Evolutionary conservation across 2,329 filamentous ascomycete genomes (phyloP).

Genomic region (Immersiporthe knoxdaviesiana): DNA sequence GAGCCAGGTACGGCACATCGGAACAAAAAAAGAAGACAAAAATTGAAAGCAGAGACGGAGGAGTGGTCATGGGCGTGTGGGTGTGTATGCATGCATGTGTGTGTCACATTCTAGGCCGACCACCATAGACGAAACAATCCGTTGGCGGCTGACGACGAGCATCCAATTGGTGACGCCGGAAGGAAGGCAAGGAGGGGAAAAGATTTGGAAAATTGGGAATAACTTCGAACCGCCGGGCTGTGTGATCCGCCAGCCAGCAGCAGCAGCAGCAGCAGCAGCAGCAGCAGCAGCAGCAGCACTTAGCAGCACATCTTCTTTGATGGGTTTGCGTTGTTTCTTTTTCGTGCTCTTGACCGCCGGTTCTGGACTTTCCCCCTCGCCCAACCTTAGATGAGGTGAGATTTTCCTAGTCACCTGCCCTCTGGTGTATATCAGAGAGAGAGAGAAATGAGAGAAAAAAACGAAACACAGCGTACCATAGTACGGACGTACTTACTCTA

Average conservation of each 20-base stretch:
- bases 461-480: background rate
- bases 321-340: background rate
- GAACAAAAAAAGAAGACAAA: too few species aligned
- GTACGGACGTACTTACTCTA: background rate
- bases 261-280: too few species aligned
- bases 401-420: background rate
- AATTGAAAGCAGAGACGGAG: background rate
- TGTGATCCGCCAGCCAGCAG: background rate
- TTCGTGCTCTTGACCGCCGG: constrained; percentile 21
- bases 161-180: constrained; percentile 25
- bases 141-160: background rate
- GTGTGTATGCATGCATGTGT: background rate
- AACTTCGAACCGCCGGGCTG: constrained; percentile 17
- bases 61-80: background rate
- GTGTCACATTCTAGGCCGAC: background rate
- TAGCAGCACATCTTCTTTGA: background rate
- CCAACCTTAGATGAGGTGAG: background rate
- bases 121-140: constrained; percentile 1
- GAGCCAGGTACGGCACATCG: background rate
- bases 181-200: background rate
- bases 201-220: constrained; percentile 1
- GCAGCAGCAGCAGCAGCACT: too few species aligned
- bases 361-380: background rate
- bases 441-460: too few species aligned
- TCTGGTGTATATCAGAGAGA: background rate